These are phyloP conservation scores for Sphaerulina vaccinii DNA, from an alignment of 2,329 filamentous ascomycete genomes.

Conservation along the genomic window DNA sequence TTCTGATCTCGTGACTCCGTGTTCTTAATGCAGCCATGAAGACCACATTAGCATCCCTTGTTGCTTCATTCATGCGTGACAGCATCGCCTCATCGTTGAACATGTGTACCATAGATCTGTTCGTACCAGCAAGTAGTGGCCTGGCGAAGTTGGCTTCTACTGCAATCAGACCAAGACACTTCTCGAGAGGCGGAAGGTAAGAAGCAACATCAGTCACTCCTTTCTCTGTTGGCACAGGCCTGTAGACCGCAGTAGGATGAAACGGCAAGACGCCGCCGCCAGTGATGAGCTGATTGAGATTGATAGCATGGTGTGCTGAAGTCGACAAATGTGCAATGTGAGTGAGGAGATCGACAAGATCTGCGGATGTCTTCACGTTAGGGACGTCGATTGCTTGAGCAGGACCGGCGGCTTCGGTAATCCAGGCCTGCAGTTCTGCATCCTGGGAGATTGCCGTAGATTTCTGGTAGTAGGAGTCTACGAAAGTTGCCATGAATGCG, in stretches of 20 bases:
- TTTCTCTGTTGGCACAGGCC: constrained; percentile 43
- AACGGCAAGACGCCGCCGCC: constrained; percentile 44
- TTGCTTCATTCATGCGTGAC: constrained; percentile 35
- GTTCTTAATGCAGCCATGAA: constrained; percentile 42
- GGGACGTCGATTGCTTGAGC: constrained; percentile 47
- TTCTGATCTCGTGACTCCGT: constrained; percentile 42
- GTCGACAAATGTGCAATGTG: constrained; percentile 42
- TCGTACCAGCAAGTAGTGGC: constrained; percentile 39
- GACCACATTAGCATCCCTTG: constrained; percentile 35
- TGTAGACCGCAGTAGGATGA: constrained; percentile 45
- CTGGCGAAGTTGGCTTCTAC: constrained; percentile 45
- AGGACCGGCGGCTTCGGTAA: constrained; percentile 41
- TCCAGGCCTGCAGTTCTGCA: constrained; percentile 48
- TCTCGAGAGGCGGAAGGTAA: constrained; percentile 36
- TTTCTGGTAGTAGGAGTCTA: constrained; percentile 47
- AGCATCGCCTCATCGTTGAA: constrained; percentile 43
- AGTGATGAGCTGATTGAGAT: constrained; percentile 44
- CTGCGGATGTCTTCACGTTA: constrained; percentile 24
- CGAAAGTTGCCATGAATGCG: constrained; percentile 43
- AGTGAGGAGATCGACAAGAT: constrained; percentile 45
- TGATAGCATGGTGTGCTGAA: constrained; percentile 45
- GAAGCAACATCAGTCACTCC: constrained; percentile 37
- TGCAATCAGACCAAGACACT: constrained; percentile 41
- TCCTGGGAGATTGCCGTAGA: constrained; percentile 40
- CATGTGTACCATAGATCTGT: constrained; percentile 44